These are phyloP conservation scores for Suhomyces coccinellae DNA, from an alignment of 1,139 yeast species.

Conservation along the genomic window DNA sequence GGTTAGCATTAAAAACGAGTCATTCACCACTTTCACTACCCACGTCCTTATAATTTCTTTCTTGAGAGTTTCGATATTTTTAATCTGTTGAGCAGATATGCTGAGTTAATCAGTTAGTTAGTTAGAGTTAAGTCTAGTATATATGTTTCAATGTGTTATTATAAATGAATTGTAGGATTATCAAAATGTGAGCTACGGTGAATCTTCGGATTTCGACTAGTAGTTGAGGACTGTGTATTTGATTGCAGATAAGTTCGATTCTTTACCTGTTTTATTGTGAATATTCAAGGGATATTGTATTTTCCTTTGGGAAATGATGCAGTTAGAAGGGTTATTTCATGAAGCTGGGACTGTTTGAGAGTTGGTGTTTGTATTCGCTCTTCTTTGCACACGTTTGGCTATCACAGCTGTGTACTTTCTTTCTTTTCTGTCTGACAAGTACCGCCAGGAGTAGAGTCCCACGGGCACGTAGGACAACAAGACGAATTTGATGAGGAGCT, in stretches of 20 bases:
- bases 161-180: neutral
- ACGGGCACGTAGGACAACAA: conserved; percentile 40
- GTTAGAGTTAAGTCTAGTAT: conserved; percentile 11
- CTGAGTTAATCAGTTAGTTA: conserved; percentile 12
- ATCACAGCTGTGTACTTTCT: conserved; percentile 26
- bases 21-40: neutral
- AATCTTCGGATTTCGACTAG: neutral
- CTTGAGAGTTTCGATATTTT: conserved; percentile 4
- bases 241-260: neutral
- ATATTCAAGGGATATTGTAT: neutral
- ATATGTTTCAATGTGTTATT: conserved; percentile 6
- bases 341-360: conserved; percentile 1
- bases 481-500: conserved; percentile 26
- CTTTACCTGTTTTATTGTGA: too few species aligned
- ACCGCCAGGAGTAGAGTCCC: conserved; percentile 38
- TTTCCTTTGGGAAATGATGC: conserved; percentile 3
- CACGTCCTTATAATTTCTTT: neutral
- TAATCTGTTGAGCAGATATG: conserved; percentile 1
- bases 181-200: neutral
- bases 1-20: conserved; percentile 1
- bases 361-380: neutral
- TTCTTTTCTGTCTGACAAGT: conserved; percentile 26
- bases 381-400: conserved; percentile 20
- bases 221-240: neutral
- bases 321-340: conserved; percentile 1